A percentile compares a stretch with the other conserved stretches of the same genome.
Evolutionary conservation across 495 filamentous ascomycete genomes (phyloP).

Genomic region (Tuber brumale): DNA sequence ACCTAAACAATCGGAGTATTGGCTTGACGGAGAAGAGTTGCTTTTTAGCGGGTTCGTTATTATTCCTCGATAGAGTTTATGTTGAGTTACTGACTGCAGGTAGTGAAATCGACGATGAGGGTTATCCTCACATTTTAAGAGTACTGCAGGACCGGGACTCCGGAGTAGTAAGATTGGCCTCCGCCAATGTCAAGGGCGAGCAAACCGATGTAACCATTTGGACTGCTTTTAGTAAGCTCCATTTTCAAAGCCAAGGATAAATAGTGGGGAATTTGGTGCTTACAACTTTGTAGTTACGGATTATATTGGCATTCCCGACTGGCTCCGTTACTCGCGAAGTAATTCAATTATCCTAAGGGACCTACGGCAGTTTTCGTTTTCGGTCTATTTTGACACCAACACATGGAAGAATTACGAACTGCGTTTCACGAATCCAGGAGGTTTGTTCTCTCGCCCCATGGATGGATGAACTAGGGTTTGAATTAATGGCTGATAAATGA

Average conservation of each 20-base stretch:
- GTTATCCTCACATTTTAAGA: constrained; percentile 53
- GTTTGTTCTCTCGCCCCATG: not conserved
- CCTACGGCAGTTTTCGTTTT: constrained; percentile 39
- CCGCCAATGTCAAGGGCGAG: constrained; percentile 33
- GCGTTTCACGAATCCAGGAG: constrained; percentile 30
- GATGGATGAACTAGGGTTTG: not conserved
- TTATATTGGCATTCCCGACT: constrained; percentile 30
- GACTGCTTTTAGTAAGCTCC: constrained; percentile 37
- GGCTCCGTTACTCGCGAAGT: constrained; percentile 29
- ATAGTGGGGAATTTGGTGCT: not conserved
- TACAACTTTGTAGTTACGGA: constrained; percentile 23
- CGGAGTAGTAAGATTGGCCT: constrained; percentile 46
- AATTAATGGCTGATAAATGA: not conserved
- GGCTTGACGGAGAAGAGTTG: constrained; percentile 51
- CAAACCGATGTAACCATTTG: constrained; percentile 38
- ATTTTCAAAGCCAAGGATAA: not conserved
- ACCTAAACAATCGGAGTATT: constrained; percentile 49
- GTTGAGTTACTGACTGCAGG: constrained; percentile 14
- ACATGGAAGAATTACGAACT: constrained; percentile 37
- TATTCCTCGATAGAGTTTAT: not conserved
- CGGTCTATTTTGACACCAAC: constrained; percentile 37
- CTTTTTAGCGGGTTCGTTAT: constrained; percentile 50
- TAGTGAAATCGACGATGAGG: constrained; percentile 54
- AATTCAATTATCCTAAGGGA: constrained; percentile 33
- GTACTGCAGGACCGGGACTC: constrained; percentile 54